phyloP scores from a whole-genome alignment of 2,329 filamentous ascomycete genomes.

The Cyphellophora attinorum region DNA sequence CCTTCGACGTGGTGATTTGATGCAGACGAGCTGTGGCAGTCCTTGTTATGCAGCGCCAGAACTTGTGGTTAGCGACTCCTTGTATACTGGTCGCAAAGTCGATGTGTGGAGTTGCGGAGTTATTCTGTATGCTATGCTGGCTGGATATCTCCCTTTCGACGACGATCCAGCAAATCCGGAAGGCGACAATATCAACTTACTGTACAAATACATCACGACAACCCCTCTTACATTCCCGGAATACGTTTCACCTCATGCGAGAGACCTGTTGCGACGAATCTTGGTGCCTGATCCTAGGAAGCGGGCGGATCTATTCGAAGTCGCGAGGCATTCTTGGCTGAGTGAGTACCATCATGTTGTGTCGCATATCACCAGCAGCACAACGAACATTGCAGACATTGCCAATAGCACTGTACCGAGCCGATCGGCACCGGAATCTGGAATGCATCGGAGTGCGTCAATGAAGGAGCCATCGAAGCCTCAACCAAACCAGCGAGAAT shows the following conservation, averaged over 20 bases:
- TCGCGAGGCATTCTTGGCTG: constrained; percentile 94
- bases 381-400: constrained; percentile 77
- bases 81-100: constrained; percentile 95
- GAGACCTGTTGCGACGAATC: constrained; percentile 84
- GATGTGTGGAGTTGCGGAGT: constrained; percentile 99
- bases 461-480: constrained; percentile 76
- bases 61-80: constrained; percentile 89
- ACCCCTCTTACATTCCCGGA: constrained; percentile 96
- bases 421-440: constrained; percentile 43
- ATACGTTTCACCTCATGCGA: constrained; percentile 93
- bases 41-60: constrained; percentile 97
- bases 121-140: constrained; percentile 97
- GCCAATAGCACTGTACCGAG: constrained; percentile 56
- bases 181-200: constrained; percentile 95
- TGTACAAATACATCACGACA: constrained; percentile 98
- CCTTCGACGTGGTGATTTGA: constrained; percentile 77
- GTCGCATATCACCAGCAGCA: constrained; percentile 92
- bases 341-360: constrained; percentile 96
- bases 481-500: constrained; percentile 37
- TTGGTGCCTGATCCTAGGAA: constrained; percentile 91
- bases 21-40: constrained; percentile 98
- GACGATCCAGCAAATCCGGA: constrained; percentile 97
- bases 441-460: constrained; percentile 76
- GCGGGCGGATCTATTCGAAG: constrained; percentile 91
- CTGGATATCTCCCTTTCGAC: constrained; percentile 93